phyloP scores from a whole-genome alignment of 495 filamentous ascomycete genomes.

The Aspergillus coremiiformis region DNA sequence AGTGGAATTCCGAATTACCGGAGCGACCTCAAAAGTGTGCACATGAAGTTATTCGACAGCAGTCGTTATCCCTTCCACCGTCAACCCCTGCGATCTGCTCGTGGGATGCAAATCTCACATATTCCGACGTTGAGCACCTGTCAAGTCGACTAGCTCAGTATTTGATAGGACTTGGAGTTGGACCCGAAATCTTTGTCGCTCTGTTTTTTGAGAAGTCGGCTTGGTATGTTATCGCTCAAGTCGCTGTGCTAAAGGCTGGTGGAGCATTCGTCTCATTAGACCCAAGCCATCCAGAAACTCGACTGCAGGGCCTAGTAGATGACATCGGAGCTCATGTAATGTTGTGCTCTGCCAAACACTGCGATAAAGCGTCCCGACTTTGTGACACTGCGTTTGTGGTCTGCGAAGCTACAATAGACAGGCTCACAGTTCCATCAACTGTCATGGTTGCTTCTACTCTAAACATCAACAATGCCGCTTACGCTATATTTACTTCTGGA shows the following conservation, averaged over 20 bases:
- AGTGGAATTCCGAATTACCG: conserved; percentile 31
- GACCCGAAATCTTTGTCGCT: conserved; percentile 40
- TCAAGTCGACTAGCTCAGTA: conserved; percentile 30
- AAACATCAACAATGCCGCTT: conserved; percentile 30
- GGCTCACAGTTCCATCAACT: conserved; percentile 21
- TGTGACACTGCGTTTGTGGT: conserved; percentile 26
- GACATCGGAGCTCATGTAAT: conserved; percentile 35
- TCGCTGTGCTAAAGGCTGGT: conserved; percentile 53
- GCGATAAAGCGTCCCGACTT: conserved; percentile 25
- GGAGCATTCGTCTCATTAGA: conserved; percentile 54
- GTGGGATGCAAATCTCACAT: conserved; percentile 45
- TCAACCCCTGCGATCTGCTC: conserved; percentile 33
- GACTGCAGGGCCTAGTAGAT: conserved; percentile 47
- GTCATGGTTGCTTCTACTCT: conserved; percentile 9
- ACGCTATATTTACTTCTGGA: conserved; percentile 46
- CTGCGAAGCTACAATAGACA: conserved; percentile 20
- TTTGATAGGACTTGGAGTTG: conserved; percentile 37
- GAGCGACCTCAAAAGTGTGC: conserved; percentile 34
- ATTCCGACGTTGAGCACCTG: conserved; percentile 34
- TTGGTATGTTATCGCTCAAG: conserved; percentile 45
- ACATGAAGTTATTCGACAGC: conserved; percentile 42
- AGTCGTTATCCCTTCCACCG: conserved; percentile 23
- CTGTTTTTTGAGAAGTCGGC: conserved; percentile 52
- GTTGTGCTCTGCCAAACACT: conserved; percentile 30
- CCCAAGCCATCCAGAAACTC: conserved; percentile 45